A percentile compares a stretch with the other conserved stretches of the same genome.
Conservation (phyloP, 305 asterid genomes). For the Euphrasia arctica region DNA sequence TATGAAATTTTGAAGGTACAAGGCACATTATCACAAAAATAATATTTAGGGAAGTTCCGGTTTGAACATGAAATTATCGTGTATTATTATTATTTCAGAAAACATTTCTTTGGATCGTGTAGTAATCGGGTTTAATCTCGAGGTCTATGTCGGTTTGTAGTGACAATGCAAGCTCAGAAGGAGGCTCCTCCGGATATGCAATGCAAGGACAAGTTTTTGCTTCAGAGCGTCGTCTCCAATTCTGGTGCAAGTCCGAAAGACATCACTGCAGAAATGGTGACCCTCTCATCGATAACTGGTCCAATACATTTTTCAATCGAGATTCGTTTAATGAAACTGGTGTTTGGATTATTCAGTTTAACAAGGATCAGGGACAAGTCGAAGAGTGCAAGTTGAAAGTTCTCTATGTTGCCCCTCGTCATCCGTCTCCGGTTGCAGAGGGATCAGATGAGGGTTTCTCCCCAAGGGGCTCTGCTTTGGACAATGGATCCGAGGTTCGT, state of each 20-base stretch:
- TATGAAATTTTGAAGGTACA: not conserved
- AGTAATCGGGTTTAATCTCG: not conserved
- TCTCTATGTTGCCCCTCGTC: conserved; percentile 64
- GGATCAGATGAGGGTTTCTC: conserved; percentile 81
- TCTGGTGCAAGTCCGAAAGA: conserved; percentile 40
- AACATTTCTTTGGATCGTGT: conserved; percentile 1
- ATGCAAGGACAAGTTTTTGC: conserved; percentile 58
- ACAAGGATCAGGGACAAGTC: conserved; percentile 60
- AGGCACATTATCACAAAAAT: not conserved
- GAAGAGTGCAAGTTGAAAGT: conserved; percentile 85
- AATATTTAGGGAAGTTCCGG: not conserved
- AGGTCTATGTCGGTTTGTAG: conserved; percentile 23
- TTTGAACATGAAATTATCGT: conserved; percentile 12
- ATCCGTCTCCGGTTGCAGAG: conserved; percentile 80
- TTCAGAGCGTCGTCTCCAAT: conserved; percentile 49
- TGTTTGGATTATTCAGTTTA: conserved; percentile 44
- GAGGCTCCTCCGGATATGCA: conserved; percentile 59
- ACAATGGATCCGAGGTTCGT: conserved; percentile 46
- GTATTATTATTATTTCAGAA: not conserved
- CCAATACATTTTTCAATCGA: not conserved
- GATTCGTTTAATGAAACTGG: not conserved
- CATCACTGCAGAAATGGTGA: conserved; percentile 56
- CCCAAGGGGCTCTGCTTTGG: conserved; percentile 39
- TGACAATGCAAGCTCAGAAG: conserved; percentile 67
- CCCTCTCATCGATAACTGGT: conserved; percentile 22